Base-by-base conservation (phyloP, 2,329 filamentous ascomycete species). In the Hypoxylon sp. region DNA sequence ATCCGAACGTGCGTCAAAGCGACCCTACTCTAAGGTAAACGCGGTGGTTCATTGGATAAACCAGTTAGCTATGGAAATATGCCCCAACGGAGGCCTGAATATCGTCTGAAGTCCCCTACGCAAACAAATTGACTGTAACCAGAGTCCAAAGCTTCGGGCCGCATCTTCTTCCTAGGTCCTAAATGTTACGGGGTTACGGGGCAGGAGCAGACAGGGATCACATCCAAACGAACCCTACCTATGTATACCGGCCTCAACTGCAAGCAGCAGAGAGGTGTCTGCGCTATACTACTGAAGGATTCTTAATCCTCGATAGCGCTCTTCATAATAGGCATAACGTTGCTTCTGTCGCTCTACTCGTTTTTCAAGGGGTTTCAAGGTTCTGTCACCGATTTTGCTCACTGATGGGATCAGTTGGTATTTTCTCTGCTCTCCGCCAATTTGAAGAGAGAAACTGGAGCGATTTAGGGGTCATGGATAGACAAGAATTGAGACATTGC, bases 111-210 rank as follows among this genome's bases (percentile, higher is more conserved):
- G 19, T 54, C 19, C 19, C 46, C 17, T 48, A 35, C 26, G n/a
- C 24, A 17, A 62, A 31, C 5, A 22, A 35, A 48, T 48, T 5
- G 39, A 31, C 44, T 24, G 24, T 13, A 50, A 48, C 35, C 14
- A 35, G 13, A 29, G 24, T 26, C 61, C 48, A 54, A 39, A 52
- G 48, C 47, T 53, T 53, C 61, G 61, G 61, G n/a, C 61, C 39
- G 48, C 31, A 5, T 42, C 54, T 9, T 5, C 31, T 35, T 17
- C 42, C 29, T 14, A n/a, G 33, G 17, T 57, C 44, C 59, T 33
- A 44, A 63, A 57, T 51, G 17, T n/a, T 42, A 19, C 37, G 19
- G 37, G 14, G 14, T 42, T 14, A 19, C 33, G 50, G 47, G 44
- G 59, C 13, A 44, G 31, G 31, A 35, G 33, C 24, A 33, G 26